These are phyloP conservation scores for Cladophialophora immunda DNA, from an alignment of 2,329 filamentous ascomycete genomes.

Conservation along the genomic window DNA sequence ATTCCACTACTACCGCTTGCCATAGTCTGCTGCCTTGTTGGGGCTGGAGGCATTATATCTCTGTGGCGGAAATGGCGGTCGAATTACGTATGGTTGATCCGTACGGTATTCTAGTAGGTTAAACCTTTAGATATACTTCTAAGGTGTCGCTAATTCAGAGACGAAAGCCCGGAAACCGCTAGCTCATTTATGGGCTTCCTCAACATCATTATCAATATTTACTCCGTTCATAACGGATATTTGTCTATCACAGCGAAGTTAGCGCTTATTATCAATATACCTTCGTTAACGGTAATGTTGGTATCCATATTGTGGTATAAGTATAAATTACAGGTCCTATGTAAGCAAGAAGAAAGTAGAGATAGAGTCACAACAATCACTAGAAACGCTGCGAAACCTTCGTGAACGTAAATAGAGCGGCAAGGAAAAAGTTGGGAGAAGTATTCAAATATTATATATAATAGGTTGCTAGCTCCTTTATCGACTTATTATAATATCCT, in stretches of 20 bases:
- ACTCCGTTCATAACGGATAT: conserved; percentile 56
- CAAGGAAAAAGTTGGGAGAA: no score
- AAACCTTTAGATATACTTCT: conserved; percentile 3
- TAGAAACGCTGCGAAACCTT: background rate
- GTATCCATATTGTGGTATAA: background rate
- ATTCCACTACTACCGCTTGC: conserved; percentile 54
- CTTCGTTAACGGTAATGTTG: background rate
- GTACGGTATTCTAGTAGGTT: conserved; percentile 53
- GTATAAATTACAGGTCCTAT: background rate
- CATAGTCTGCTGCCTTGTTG: conserved; percentile 52
- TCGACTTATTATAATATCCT: no score
- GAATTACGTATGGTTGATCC: conserved; percentile 63
- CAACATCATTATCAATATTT: conserved; percentile 58
- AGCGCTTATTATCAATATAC: background rate
- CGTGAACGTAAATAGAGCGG: background rate
- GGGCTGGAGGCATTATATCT: conserved; percentile 50
- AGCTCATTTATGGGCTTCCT: conserved; percentile 60
- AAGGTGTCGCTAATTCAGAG: background rate
- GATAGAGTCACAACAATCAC: background rate
- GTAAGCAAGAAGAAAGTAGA: background rate
- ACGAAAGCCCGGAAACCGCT: conserved; percentile 47
- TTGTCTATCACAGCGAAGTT: conserved; percentile 51
- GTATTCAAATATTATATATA: no score
- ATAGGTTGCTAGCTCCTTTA: no score
- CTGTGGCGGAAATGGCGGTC: conserved; percentile 53